Base-by-base conservation (phyloP, 1,139 yeast genomes). In the Eremothecium sinecaudum region DNA sequence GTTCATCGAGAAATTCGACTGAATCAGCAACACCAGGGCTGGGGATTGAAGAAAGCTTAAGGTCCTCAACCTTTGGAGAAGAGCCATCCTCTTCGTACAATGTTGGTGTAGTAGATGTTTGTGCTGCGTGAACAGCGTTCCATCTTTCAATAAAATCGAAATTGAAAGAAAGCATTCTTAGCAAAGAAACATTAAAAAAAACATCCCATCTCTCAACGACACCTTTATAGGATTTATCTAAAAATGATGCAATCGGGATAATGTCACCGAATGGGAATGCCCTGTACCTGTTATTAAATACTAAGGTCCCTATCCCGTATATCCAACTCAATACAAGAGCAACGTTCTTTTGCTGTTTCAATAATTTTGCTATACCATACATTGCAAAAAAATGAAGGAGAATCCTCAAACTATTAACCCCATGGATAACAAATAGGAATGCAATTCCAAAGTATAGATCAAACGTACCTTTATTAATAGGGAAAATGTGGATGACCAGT, bases 121-220 rank as follows among this genome's bases (percentile, higher is more conserved):
- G 20, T 28, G 36, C 41, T 45, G 25, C 46, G 24, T 30, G 46
- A 48, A 26, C 24, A 24, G 29, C 40, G 9, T 53, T 44, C 45
- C 56, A 59, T 42, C 72, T 63, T 47, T 71, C 73, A 28, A 79
- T 56, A 49, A 70, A 84, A 58, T 92, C 99, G 44, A 82, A 57
- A 45, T 82, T 82, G 58, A 69, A 90, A 38, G 95, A 82, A 32
- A 92, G 61, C 72, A 86, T 73, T 46, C 96, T 69, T 36, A 92
- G 67, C 43, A 90, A 63, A 1, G 94, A 79, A 58, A 92, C 84
- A 58, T 90, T 92, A 67, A 77, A 92, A 49, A 82, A 83, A 6
- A 92, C 96, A 53, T 90, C 97, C 99, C 99, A 92, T 46, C 97
- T 67, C 13, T 75, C 68, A 45, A 90, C 76, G 17, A 87, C 68